Base-by-base conservation (phyloP, 2,329 filamentous ascomycete species). In the Fusarium sp. region DNA sequence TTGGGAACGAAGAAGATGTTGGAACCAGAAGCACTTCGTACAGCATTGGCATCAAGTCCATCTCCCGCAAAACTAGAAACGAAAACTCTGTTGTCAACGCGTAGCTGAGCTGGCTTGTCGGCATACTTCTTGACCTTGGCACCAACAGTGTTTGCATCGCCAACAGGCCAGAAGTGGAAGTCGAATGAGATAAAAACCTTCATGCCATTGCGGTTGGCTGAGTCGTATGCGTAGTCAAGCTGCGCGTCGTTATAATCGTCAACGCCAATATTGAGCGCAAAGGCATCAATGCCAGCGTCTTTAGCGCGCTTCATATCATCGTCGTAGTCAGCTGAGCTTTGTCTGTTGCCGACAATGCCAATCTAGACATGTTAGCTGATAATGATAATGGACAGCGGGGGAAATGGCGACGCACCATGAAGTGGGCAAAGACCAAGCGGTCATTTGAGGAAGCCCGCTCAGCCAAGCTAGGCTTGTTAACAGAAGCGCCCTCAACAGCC, bases 161-260 rank as follows among this genome's bases (percentile, higher is more conserved):
- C 59, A 8, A 57, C 51, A 11, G 71, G 69, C 74, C 78, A 83
- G 80, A 81, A 82, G 75, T 85, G 84, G 72, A 85, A 86, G 75
- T 87, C 85, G 62, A 87, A 87, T 2, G 84, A 86, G 63, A 87
- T 81, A 54, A 87, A 86, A 15, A 86, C 82, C 54, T 85, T 84
- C 79, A 87, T 84, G 45, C 76, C 77, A 26, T 80, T 79, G 9
- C 76, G 76, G 11, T 79, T 77, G 4, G 84, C 83, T 1, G 83
- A 83, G n/a, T 81, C 74, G 60, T 85, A 86, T 1, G 84, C 84
- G 30, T 77, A 80, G 2, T 68, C 74, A 5, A 86, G 79, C 70
- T 86, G 83, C n/a, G 77, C 67, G 49, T 83, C 80, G 2, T 78
- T 81, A 54, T 78, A 80, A 8, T 62, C 56, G 54, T 86, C 83